Base-by-base conservation (phyloP, 306 rosid species). In the Gastrolobium villosum region DNA sequence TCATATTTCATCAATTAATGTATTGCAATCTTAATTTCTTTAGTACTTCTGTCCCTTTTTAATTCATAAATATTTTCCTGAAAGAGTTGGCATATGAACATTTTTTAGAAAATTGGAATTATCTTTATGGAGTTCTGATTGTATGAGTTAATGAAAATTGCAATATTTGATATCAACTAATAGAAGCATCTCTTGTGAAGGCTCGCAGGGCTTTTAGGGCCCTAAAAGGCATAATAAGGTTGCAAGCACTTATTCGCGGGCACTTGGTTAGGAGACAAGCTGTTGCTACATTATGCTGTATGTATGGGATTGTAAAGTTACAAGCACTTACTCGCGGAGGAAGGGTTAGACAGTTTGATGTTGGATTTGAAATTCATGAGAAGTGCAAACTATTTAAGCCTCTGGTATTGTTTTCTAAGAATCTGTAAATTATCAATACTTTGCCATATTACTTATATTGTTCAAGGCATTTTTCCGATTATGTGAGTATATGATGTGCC, bases 201-300 rank as follows among this genome's bases (percentile, higher is more conserved):
- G 98, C 98, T 82, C 96, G 98, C 75, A 90, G 94, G 10, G 98
- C 98, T 62, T 91, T 88, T 82, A 72, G 83, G 84, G 91, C 96
- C 50, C 89, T 91, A 54, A 93, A 90, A 87, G 98, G 96, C 79
- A 91, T 93, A 73, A 93, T 93, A 86, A 86, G 94, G 90, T 80
- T 93, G 89, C 98, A 93, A 85, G 98, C 98, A 8, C 93, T 91
- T 53, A 87, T 93, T 77, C 98, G 98, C 67, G 96, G 98, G 67
- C 98, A 93, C 89, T 80, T 90, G 85, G 98, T 88, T 72, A 79
- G 96, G 87, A 91, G 94, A 78, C 96, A 91, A 79, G 96, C 96
- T 68, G 84, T 87, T 88, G 80, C 94, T 72, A 89, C 96, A 4
- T 77, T 91, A 53, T 80, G 54, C 87, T 85, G 89, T 82, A 84